A percentile compares a stretch with the other conserved stretches of the same genome.
Evolutionary conservation across 2,329 filamentous ascomycete species (phyloP).

Genomic region (Fusarium xyrophilum): DNA sequence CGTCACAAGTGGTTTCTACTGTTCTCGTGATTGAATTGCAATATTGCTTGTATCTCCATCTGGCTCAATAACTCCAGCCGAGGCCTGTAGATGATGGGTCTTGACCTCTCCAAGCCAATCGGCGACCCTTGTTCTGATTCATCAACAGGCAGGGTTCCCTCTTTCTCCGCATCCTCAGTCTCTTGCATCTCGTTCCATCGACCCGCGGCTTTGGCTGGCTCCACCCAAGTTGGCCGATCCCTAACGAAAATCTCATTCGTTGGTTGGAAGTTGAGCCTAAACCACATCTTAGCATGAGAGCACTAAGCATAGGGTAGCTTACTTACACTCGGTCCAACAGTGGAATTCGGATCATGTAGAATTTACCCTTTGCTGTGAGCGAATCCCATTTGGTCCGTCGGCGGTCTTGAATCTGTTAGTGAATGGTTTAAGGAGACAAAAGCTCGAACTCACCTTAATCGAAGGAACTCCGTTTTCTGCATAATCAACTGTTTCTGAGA

Average conservation of each 20-base stretch:
- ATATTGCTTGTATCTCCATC: not conserved
- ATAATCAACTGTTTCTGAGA: constrained; percentile 34
- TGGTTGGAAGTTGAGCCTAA: constrained; percentile 30
- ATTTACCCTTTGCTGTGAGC: constrained; percentile 39
- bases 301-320: not conserved
- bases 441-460: constrained; percentile 16
- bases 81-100: not conserved
- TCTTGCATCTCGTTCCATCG: constrained; percentile 41
- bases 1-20: not conserved
- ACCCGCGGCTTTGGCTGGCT: constrained; percentile 21
- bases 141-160: not conserved
- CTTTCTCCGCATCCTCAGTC: constrained; percentile 3
- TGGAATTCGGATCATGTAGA: constrained; percentile 36
- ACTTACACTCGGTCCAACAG: constrained; percentile 39
- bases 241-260: constrained; percentile 42
- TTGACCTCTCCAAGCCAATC: constrained; percentile 11
- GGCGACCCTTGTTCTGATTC: not conserved
- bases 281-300: not conserved
- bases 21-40: not conserved
- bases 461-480: constrained; percentile 30
- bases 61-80: not conserved
- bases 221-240: constrained; percentile 39
- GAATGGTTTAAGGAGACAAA: fast-evolving
- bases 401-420: constrained; percentile 22
- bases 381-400: constrained; percentile 48